Conservation (phyloP, 1,284 basidiomycete genomes). For the Vanrija sp. region DNA sequence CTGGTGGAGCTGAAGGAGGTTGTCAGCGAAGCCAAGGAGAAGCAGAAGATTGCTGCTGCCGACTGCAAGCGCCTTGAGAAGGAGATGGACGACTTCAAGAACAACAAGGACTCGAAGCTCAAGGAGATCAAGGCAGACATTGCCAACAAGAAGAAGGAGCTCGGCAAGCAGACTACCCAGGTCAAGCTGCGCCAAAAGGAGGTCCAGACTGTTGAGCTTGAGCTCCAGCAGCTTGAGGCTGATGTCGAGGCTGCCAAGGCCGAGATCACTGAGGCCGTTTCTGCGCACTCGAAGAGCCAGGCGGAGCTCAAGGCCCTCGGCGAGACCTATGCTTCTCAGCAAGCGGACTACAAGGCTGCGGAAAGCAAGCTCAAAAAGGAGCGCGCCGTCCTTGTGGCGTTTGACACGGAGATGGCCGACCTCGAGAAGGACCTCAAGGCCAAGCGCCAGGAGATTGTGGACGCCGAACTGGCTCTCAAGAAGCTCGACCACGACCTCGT, state of each 20-base stretch:
- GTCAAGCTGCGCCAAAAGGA: constrained; percentile 88
- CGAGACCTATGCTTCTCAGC: constrained; percentile 63
- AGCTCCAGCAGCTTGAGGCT: constrained; percentile 77
- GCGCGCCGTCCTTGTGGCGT: constrained; percentile 76
- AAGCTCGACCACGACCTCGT: constrained; percentile 57
- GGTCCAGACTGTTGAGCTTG: constrained; percentile 78
- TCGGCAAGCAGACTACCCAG: constrained; percentile 72
- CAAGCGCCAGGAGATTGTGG: constrained; percentile 70
- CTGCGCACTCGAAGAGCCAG: constrained; percentile 58
- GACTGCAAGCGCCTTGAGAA: constrained; percentile 85
- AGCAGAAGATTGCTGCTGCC: constrained; percentile 68
- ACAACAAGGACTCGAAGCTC: constrained; percentile 96
- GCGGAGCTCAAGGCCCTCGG: constrained; percentile 44
- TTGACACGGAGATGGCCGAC: constrained; percentile 79
- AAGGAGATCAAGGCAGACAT: constrained; percentile 88
- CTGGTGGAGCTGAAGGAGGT: constrained; percentile 66
- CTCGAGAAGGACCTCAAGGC: constrained; percentile 75
- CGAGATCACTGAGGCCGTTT: constrained; percentile 61
- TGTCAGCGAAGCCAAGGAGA: constrained; percentile 65
- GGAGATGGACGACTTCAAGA: constrained; percentile 98
- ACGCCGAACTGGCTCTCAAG: constrained; percentile 68
- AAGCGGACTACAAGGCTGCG: constrained; percentile 60
- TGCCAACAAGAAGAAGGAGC: constrained; percentile 69
- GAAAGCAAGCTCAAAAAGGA: constrained; percentile 75
- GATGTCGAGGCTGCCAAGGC: constrained; percentile 66